phyloP scores from a whole-genome alignment of 306 rosid genomes.

The Dalbergia oliveri region DNA sequence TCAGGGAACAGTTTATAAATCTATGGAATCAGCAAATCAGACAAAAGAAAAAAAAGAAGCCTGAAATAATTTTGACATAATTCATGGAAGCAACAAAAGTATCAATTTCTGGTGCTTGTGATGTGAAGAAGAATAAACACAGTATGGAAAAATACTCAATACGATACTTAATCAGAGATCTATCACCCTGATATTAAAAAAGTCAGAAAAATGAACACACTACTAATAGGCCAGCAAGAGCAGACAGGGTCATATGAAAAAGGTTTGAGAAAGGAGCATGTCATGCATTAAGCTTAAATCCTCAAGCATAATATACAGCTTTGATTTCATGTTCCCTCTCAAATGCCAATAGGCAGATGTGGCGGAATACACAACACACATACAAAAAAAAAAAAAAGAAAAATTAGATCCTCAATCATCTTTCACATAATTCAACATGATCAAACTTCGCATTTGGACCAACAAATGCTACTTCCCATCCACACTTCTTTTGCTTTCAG shows the following conservation, averaged over 20 bases:
- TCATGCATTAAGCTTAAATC: constrained; percentile 2
- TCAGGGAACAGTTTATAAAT: constrained; percentile 31
- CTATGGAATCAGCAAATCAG: constrained; percentile 5
- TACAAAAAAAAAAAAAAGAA: neutral
- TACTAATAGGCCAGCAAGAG: neutral
- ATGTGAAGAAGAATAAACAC: neutral
- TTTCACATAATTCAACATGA: neutral
- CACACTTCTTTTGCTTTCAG: constrained; percentile 7
- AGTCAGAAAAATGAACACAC: neutral
- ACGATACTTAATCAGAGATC: constrained; percentile 4
- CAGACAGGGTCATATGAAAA: neutral
- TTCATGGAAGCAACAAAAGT: constrained; percentile 26
- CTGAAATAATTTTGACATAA: neutral
- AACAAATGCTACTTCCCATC: constrained; percentile 10
- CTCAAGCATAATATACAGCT: neutral
- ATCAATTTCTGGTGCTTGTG: constrained; percentile 5
- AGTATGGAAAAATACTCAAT: neutral
- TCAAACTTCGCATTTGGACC: constrained; percentile 9
- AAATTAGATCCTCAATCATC: neutral
- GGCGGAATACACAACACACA: neutral
- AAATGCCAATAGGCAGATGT: neutral
- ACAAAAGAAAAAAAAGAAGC: constrained; percentile 8
- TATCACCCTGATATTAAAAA: neutral
- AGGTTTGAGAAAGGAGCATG: constrained; percentile 15
- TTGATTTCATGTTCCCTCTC: neutral